Evolutionary conservation across 2,329 filamentous ascomycete species (phyloP).

Genomic region (Pleomassaria siparia): DNA sequence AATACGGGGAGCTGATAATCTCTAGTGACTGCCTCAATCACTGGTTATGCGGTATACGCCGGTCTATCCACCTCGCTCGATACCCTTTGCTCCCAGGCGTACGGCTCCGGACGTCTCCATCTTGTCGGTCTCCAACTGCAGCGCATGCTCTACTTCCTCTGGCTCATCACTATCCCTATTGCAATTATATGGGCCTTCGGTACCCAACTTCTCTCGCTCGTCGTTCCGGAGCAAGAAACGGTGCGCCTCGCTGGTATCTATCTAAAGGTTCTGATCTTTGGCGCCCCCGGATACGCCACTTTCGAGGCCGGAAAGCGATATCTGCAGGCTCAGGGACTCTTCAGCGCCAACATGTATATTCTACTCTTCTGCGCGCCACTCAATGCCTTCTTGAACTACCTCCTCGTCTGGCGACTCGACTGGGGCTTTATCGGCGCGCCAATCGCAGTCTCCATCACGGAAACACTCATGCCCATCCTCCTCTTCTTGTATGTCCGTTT

Average conservation of each 20-base stretch:
- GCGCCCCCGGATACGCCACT: slow-evolving; percentile 72
- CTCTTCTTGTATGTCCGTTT: slow-evolving; percentile 74
- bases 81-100: slow-evolving; percentile 91
- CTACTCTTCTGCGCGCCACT: slow-evolving; percentile 80
- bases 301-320: slow-evolving; percentile 85
- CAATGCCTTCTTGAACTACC: slow-evolving; percentile 78
- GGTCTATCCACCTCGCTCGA: slow-evolving; percentile 87
- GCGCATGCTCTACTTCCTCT: slow-evolving; percentile 77
- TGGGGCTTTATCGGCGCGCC: slow-evolving; percentile 74
- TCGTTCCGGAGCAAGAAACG: slow-evolving; percentile 72
- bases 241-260: slow-evolving; percentile 73
- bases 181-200: slow-evolving; percentile 70
- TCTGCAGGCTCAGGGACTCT: slow-evolving; percentile 85
- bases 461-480: slow-evolving; percentile 72
- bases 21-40: slow-evolving; percentile 52
- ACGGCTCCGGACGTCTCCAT: slow-evolving; percentile 85
- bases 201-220: slow-evolving; percentile 61
- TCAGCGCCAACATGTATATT: slow-evolving; percentile 79
- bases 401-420: slow-evolving; percentile 67
- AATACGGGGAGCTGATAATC: slow-evolving; percentile 4
- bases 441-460: slow-evolving; percentile 73
- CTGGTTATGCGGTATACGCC: slow-evolving; percentile 51
- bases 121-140: slow-evolving; percentile 84
- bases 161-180: slow-evolving; percentile 71
- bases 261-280: slow-evolving; percentile 67